Conservation (phyloP, 345 rosid species). For the Salix arbutifolia region DNA sequence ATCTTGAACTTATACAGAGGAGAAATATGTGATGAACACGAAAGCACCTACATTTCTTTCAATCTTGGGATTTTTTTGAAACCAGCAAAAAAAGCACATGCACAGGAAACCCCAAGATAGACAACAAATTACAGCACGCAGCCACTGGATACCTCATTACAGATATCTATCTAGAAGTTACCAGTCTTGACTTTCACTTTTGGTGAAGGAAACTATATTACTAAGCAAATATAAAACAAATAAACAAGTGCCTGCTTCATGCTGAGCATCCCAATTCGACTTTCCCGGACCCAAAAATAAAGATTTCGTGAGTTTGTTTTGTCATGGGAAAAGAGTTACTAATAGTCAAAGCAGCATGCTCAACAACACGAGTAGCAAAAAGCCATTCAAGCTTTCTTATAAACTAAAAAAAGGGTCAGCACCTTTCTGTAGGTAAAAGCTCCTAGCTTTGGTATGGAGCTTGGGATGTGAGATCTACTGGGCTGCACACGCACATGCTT, state of each 20-base stretch:
- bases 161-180: background rate
- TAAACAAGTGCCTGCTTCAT: background rate
- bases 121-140: background rate
- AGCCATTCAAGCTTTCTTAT: background rate
- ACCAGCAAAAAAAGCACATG: background rate
- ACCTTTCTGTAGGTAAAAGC: background rate
- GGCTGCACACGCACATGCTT: background rate
- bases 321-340: background rate
- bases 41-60: background rate
- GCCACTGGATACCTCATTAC: background rate
- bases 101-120: background rate
- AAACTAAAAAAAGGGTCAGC: background rate
- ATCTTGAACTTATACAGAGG: background rate
- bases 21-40: background rate
- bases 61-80: background rate
- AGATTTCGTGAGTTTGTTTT: background rate
- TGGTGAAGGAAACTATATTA: background rate
- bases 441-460: background rate
- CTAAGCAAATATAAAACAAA: background rate
- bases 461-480: background rate
- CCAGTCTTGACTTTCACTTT: background rate
- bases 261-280: background rate
- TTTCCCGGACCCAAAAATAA: background rate
- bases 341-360: background rate
- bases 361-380: background rate